Base-by-base conservation (phyloP, 2,329 filamentous ascomycete species). In the Neocucurbitaria cava region DNA sequence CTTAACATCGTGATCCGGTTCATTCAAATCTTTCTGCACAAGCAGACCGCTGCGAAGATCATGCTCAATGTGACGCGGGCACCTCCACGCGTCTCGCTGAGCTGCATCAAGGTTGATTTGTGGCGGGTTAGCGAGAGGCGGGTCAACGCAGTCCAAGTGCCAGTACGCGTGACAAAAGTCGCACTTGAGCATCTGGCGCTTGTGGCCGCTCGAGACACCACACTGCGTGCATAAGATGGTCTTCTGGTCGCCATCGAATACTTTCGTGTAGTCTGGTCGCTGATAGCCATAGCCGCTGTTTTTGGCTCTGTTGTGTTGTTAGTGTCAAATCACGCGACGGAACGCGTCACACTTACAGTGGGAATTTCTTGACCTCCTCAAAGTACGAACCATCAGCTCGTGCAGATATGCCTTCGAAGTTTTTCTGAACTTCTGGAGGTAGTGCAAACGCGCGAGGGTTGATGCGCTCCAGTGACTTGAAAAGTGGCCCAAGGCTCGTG, bases 141-240 rank as follows among this genome's bases (percentile, higher is more conserved):
- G 91, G 70, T 96, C 88, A 15, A 96, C 80, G 76, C 95, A 99
- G 76, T 98, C 94, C 46, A 96, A 81, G 78, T 99, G 95, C 90
- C 93, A 99, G 70, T 88, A 84, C 30, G 91, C 83, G 11, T 85
- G 82, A 76, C 94, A 99, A 68, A 84, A 86, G 75, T 92, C 92
- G 79, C 94, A 99, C 41, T 89, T 87, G 63, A 97, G 89, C 66
- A 98, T 92, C 62, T 89, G 85, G 35, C 89, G 86, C 65, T 83
- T 83, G 59, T 79, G 78, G 49, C 84, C 79, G 41, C 88, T 85
- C 24, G 88, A 83, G 66, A 83, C 82, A 61, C 89, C 84, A 77
- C 94, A 98, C 40, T 81, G 79, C 70, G 89, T 87, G 78, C 94
- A 98, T 45, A 96, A 79, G 42, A 96, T 88, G 3, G 87, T 78